Evolutionary conservation across 2,329 filamentous ascomycete species (phyloP).

Genomic region (Cryphonectria carpinicola): DNA sequence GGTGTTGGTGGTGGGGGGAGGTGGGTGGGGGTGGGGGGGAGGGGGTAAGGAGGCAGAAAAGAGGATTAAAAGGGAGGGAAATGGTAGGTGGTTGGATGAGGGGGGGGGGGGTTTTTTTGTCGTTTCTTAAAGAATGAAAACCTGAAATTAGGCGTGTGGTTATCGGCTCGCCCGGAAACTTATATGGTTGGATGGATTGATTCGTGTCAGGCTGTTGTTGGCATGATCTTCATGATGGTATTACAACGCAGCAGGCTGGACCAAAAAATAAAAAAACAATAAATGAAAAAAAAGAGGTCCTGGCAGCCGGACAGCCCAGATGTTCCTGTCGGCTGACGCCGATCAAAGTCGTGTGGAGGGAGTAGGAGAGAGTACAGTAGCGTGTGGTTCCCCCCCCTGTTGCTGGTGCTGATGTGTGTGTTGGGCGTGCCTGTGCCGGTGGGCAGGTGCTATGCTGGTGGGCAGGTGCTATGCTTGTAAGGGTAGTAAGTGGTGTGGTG

Average conservation of each 20-base stretch:
- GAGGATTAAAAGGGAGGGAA: too few relatives aligned
- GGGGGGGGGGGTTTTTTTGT: background rate
- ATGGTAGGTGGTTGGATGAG: too few relatives aligned
- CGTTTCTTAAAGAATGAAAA: background rate
- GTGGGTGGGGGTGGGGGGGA: too few relatives aligned
- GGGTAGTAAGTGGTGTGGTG: background rate
- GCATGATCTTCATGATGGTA: slow-evolving; percentile 6
- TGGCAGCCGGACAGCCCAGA: slow-evolving; percentile 8
- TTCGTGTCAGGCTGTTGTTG: background rate
- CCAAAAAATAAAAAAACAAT: background rate
- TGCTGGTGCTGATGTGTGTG: background rate
- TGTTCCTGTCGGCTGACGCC: slow-evolving; percentile 17
- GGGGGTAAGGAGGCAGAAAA: too few relatives aligned
- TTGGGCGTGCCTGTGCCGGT: background rate
- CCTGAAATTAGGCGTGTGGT: background rate
- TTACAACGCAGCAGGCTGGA: background rate
- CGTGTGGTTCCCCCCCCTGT: background rate
- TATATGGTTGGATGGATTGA: background rate
- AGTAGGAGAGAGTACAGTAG: background rate
- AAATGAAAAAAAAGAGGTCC: background rate
- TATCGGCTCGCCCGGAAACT: background rate
- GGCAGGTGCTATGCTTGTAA: background rate
- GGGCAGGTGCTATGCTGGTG: background rate
- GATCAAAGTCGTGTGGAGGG: slow-evolving; percentile 9
- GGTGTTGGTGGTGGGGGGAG: too few relatives aligned